Base-by-base conservation (phyloP, 1,284 basidiomycete species). In the Schizophyllum amplum region DNA sequence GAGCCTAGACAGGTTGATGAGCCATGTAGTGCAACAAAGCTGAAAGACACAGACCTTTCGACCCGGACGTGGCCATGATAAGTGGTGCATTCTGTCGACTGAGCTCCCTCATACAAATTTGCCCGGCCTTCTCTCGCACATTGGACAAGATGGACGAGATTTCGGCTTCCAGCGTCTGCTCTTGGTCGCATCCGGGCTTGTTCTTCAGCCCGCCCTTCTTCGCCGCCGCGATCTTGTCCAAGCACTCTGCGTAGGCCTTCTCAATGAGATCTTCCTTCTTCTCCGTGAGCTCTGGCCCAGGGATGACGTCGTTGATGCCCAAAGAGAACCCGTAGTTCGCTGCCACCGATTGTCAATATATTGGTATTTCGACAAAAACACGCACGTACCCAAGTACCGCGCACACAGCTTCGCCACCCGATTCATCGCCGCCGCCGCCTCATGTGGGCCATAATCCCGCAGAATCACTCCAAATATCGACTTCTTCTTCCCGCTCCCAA, bases 41-140 rank as follows among this genome's bases (percentile, higher is more conserved):
- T 42, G 17, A 11, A 48, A 17, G 15, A 4, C 4, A 60, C 67
- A 52, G 56, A 90, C 94, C 94, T 81, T 99, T 99, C 9, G 97
- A 99, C 73, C 97, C 97, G 74, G 95, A 98, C 24, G 94, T 95
- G 55, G 97, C 96, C 97, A 99, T 99, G 76, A 98, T 97, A 9
- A 98, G 78, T 5, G 97, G 94, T 4, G 97, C 95, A 67, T 99
- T 99, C 71, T 97, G 92, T 54, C 92, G 80, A 68, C 93, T 97
- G 24, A 99, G 81, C 70, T 99, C 97, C 65, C 84, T 89, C 94
- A 99, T 98, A 75, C 97, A 99, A 61, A 96, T 94, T 65, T 98
- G 91, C 65, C 97, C 97, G 51, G 98, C 94, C 57, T 92, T 90
- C 66, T 93, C 94, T 75, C 97, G 90, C 62, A 99, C 97, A 67